Base-by-base conservation (phyloP, 805 yeast genomes). In the Candida orba region DNA sequence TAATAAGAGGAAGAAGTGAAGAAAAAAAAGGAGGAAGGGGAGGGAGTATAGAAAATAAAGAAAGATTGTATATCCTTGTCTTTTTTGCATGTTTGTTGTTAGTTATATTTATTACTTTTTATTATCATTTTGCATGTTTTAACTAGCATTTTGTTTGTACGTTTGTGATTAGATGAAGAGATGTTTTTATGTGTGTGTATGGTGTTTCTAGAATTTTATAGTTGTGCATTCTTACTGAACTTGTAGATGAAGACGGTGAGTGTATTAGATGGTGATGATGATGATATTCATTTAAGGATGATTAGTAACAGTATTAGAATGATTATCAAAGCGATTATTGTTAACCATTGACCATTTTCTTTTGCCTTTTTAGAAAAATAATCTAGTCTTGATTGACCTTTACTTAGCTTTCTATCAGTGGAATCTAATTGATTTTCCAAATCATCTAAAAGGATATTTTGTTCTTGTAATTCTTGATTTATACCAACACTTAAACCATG, bases 301-400 rank as follows among this genome's bases (percentile, higher is more conserved):
- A 71, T 60, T 44, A 76, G 50, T 25, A 77, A 53, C 5, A 75
- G 47, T 14, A 76, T 51, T 40, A 77, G 52, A 18, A 76, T 62
- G n/a, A 75, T 35, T 3, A 68, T 52, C 43, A 77, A 55, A 3
- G 68, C 60, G 1, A 72, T 49, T 9, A 77, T 77, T 1, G 72
- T 66, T 29, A 67, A 51, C 69, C 81, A 75, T 30, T 72, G 74
- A 0, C 75, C 75, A 49, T 73, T 72, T 44, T 72, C 73, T 37
- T 64, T 66, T 14, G 76, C 63, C 25, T 64, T 66, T 15, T 59
- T 59, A 31, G 65, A 65, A 41, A 73, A 73, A 25, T 56, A 58
- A 7, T 54, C 59, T 39, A 77, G 51, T 44, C 70, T 63, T 31
- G 57, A 57, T 34, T 62, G 62, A 0, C 80, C 79, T 29, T 69